These are phyloP conservation scores for Paraconiothyrium sp. DNA, from an alignment of 2,329 filamentous ascomycete genomes.

Conservation along the genomic window DNA sequence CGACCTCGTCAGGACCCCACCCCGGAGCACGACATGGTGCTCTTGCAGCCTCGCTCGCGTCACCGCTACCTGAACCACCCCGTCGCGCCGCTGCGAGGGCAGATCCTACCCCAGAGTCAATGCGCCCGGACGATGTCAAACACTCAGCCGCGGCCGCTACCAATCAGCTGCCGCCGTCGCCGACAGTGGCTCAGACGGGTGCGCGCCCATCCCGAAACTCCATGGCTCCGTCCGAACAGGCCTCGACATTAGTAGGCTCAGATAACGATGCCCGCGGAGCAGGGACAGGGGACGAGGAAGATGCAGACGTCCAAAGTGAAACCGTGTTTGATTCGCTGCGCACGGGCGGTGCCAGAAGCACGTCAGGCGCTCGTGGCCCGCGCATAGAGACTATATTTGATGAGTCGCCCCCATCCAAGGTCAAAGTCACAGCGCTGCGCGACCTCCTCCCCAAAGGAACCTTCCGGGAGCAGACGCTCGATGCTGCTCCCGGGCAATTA, in stretches of 20 bases:
- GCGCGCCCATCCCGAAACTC: conserved; percentile 62
- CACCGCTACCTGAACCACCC: conserved; percentile 37
- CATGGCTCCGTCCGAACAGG: conserved; percentile 65
- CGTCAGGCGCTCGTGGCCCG: conserved; percentile 71
- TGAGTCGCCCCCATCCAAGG: conserved; percentile 68
- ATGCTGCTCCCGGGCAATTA: conserved; percentile 49
- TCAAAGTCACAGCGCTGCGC: conserved; percentile 56
- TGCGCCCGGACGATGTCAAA: conserved; percentile 44
- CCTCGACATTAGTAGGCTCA: conserved; percentile 74
- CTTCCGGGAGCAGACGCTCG: conserved; percentile 49
- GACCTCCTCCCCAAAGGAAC: conserved; percentile 60
- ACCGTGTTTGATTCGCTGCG: conserved; percentile 80
- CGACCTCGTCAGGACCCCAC: conserved; percentile 37
- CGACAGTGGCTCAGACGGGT: conserved; percentile 44
- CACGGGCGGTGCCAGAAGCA: conserved; percentile 73
- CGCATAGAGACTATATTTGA: conserved; percentile 82
- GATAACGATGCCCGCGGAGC: conserved; percentile 73
- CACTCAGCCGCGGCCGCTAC: conserved; percentile 38
- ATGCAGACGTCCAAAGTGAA: conserved; percentile 81
- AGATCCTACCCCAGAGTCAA: conserved; percentile 38
- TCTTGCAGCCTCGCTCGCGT: conserved; percentile 28
- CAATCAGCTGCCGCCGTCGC: conserved; percentile 48
- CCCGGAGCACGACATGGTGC: conserved; percentile 24
- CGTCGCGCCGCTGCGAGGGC: conserved; percentile 32
- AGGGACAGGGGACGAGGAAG: conserved; percentile 76